A percentile compares a stretch with the other conserved stretches of the same genome.
Evolutionary conservation across 495 filamentous ascomycete species (phyloP).

Genomic region (Astrothelium macrocarpum): DNA sequence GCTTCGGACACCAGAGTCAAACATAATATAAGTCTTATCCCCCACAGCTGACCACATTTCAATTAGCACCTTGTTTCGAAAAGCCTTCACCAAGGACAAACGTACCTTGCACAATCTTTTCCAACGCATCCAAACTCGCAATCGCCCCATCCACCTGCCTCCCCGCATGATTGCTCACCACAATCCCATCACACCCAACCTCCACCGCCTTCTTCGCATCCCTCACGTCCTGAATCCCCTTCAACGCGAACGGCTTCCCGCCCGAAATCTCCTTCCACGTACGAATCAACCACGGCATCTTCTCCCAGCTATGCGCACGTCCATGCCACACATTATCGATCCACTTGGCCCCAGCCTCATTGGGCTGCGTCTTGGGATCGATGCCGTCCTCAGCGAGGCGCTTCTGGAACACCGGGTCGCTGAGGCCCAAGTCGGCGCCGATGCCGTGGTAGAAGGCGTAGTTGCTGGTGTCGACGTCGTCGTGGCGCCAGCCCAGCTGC

Average conservation of each 20-base stretch:
- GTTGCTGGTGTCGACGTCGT: slow-evolving; percentile 48
- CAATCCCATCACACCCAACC: slow-evolving; percentile 45
- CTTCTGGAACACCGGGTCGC: slow-evolving; percentile 49
- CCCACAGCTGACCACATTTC: slow-evolving; percentile 32
- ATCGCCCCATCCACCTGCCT: slow-evolving; percentile 56
- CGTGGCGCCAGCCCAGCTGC: slow-evolving; percentile 56
- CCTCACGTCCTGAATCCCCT: slow-evolving; percentile 46
- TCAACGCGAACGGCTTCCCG: slow-evolving; percentile 46
- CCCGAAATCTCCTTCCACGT: slow-evolving; percentile 35
- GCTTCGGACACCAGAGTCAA: slow-evolving; percentile 51
- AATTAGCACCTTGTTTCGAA: neutral
- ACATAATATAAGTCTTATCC: slow-evolving; percentile 48
- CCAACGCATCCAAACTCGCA: slow-evolving; percentile 52
- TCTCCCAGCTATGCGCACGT: slow-evolving; percentile 49
- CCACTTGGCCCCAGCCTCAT: slow-evolving; percentile 48
- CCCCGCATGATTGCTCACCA: slow-evolving; percentile 54
- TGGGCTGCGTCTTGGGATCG: slow-evolving; percentile 41
- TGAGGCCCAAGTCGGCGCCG: slow-evolving; percentile 48
- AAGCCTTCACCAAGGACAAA: neutral
- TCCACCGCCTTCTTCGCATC: slow-evolving; percentile 48
- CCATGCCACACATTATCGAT: slow-evolving; percentile 60
- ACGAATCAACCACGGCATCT: slow-evolving; percentile 41
- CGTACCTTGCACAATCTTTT: slow-evolving; percentile 49
- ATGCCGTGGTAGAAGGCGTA: slow-evolving; percentile 54
- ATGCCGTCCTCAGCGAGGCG: slow-evolving; percentile 42